Evolutionary conservation across 129 eudicot species (phyloP), one percentile per base, ranked within the genome.

Genomic region (Heracleum sosnowskyi): DNA sequence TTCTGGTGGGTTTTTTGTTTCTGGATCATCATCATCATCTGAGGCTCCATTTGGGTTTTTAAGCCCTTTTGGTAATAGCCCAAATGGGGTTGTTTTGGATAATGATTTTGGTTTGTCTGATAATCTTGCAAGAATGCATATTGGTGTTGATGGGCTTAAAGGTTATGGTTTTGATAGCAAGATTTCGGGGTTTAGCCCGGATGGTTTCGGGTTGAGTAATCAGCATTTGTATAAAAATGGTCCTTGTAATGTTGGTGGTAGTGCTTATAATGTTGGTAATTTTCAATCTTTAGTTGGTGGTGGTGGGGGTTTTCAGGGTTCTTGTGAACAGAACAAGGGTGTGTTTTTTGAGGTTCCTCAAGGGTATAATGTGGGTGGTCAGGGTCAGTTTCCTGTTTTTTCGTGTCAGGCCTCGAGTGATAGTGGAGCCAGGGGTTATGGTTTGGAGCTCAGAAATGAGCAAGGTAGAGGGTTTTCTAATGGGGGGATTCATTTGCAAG

Each of bases 41-140:
- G 51, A 75, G 11, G 13, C 77, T 39, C 81, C 78, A n/a, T 69
- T 80, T 69, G 81, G 69, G 42, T 39, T 41, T 79, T 55, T 41
- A 51, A 29, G 46, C 16, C 71, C 71, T 33, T 37, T 47, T 60
- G 46, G 28, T 51, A 76, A 55, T 76, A 51, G 20, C 63, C 35
- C 68, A 24, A 77, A 37, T 45, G 73, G 34, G 37, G 18, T 62
- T 73, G 35, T 22, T 79, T 13, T 74, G 36, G 79, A 64, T 85
- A 3, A n/a, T 57, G 83, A 85, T 31, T 42, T 53, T 77, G 81
- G 76, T 73, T 80, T 86, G 74, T 60, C 55, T 62, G 81, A 75
- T 31, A 81, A 36, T 39, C 57, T 86, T 68, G 35, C 55, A 17
- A 77, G 66, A 34, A 62, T 82, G 82, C 46, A 80, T 73, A 49